phyloP scores from a whole-genome alignment of 257 asterid genomes.

The Ocimum tenuiflorum region DNA sequence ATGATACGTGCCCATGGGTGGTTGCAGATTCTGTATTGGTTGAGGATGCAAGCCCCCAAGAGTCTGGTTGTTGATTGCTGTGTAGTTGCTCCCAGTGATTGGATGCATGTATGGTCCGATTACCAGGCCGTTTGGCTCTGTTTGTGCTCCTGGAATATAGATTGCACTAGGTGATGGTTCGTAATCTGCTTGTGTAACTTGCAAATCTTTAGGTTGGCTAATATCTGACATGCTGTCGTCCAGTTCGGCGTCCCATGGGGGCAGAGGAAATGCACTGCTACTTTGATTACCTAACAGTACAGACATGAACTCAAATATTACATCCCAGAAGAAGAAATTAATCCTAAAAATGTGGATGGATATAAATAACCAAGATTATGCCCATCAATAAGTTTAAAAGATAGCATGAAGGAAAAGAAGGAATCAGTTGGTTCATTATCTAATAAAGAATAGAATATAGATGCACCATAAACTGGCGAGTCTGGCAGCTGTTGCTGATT shows the following conservation, averaged over 20 bases:
- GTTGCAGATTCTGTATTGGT: constrained; percentile 13
- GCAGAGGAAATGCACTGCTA: constrained; percentile 62
- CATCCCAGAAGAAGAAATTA: background rate
- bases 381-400: background rate
- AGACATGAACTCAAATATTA: constrained; percentile 8
- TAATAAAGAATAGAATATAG: constrained; percentile 7
- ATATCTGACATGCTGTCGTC: constrained; percentile 36
- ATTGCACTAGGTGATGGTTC: background rate
- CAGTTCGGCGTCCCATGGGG: constrained; percentile 86
- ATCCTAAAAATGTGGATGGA: background rate
- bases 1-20: constrained; percentile 50
- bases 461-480: constrained; percentile 63
- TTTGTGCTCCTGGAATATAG: constrained; percentile 18
- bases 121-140: constrained; percentile 36
- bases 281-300: constrained; percentile 40
- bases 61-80: constrained; percentile 31
- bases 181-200: constrained; percentile 32
- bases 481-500: constrained; percentile 62
- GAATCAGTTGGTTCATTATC: background rate
- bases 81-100: constrained; percentile 29
- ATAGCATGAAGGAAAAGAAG: background rate
- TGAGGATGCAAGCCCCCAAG: constrained; percentile 37
- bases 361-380: background rate
- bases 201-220: constrained; percentile 44
- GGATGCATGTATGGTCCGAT: constrained; percentile 30